phyloP scores from a whole-genome alignment of 1,284 basidiomycete species.

The Ustilago cynodontis region DNA sequence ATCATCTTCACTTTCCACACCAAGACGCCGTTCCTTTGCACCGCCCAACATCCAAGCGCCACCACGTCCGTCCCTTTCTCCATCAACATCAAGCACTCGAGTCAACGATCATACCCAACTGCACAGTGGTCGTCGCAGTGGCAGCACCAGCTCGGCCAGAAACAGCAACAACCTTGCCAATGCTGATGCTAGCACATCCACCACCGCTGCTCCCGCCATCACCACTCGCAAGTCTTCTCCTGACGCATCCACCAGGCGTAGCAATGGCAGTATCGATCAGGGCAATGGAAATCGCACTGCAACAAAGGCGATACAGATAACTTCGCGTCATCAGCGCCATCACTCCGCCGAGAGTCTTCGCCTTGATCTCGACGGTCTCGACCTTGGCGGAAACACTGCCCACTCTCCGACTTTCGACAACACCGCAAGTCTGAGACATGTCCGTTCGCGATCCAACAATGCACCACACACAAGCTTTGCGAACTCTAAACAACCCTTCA shows the following conservation, averaged over 20 bases:
- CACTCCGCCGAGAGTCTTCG: constrained; percentile 46
- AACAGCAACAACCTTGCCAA: not conserved
- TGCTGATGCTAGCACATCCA: not conserved
- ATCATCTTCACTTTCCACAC: constrained; percentile 7
- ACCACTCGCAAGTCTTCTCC: not conserved
- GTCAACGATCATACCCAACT: not conserved
- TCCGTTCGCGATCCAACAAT: constrained; percentile 39
- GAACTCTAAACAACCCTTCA: not conserved
- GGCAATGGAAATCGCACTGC: not conserved
- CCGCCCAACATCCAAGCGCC: constrained; percentile 4
- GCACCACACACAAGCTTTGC: constrained; percentile 1
- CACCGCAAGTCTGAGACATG: constrained; percentile 3
- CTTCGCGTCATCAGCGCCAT: constrained; percentile 18
- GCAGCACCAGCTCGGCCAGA: constrained; percentile 15
- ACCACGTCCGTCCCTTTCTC: constrained; percentile 12
- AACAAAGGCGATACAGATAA: not conserved
- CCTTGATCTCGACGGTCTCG: constrained; percentile 59
- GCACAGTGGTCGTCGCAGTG: not conserved
- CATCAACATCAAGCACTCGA: not conserved
- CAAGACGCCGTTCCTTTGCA: constrained; percentile 15
- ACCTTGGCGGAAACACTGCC: constrained; percentile 47
- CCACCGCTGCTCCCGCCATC: not conserved
- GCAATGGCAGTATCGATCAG: not conserved
- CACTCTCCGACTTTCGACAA: constrained; percentile 1
- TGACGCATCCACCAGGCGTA: not conserved